Conservation (phyloP, 495 filamentous ascomycete genomes). For the Trichoderma erinaceum region DNA sequence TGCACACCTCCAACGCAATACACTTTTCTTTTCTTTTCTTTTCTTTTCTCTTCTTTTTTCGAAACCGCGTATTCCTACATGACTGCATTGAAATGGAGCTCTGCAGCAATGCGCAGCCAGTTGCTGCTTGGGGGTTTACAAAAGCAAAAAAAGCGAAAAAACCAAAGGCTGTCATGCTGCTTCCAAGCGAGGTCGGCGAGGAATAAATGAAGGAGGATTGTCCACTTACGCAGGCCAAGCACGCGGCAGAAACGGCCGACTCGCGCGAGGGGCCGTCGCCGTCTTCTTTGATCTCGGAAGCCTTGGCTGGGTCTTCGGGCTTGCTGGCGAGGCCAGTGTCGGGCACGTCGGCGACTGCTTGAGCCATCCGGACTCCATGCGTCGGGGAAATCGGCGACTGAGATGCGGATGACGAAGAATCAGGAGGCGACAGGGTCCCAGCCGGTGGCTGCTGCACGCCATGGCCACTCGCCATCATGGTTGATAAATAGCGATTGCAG, state of each 20-base stretch:
- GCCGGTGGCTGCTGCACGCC: conserved; percentile 1
- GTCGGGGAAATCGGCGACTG: conserved; percentile 12
- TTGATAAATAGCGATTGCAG: not conserved
- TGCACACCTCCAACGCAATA: not conserved
- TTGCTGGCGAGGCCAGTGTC: not conserved
- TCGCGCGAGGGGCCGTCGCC: not conserved
- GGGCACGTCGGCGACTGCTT: conserved; percentile 8
- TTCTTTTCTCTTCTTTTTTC: not conserved
- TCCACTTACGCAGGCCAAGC: conserved; percentile 16
- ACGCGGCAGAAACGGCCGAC: conserved; percentile 14
- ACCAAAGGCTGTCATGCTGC: not conserved
- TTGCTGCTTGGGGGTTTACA: not conserved
- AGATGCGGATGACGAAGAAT: conserved; percentile 1
- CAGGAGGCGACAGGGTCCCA: conserved; percentile 5
- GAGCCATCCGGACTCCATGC: conserved; percentile 2
- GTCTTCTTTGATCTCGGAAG: not conserved
- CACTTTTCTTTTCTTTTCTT: not conserved
- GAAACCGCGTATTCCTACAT: not conserved
- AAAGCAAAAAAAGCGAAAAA: not conserved
- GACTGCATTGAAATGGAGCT: not conserved
- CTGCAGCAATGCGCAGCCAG: not conserved
- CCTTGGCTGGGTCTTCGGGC: conserved; percentile 10
- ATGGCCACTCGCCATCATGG: not conserved
- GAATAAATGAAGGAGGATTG: not conserved
- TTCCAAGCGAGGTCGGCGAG: conserved; percentile 6